Percentiles rank a stretch among this genome's conserved stretches.
Evolutionary conservation across 805 yeast genomes (phyloP).

Genomic region (Candida orba): DNA sequence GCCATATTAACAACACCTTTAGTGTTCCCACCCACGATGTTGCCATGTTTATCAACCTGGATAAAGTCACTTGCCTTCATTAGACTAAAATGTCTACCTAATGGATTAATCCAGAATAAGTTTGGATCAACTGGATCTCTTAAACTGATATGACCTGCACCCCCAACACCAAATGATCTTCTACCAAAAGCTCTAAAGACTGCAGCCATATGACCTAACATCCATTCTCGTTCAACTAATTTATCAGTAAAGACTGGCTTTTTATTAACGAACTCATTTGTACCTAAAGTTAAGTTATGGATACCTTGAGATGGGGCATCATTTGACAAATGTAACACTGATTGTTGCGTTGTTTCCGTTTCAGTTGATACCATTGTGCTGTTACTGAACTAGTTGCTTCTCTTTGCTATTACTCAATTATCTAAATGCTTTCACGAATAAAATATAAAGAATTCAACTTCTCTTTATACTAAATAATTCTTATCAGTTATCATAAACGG

Average conservation of each 20-base stretch:
- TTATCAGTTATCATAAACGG: neutral
- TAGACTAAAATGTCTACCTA: slow-evolving; percentile 66
- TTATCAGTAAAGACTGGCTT: slow-evolving; percentile 46
- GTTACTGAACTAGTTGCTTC: too few relatives aligned
- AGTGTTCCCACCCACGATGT: slow-evolving; percentile 51
- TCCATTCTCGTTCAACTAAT: slow-evolving; percentile 44
- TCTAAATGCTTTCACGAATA: too few relatives aligned
- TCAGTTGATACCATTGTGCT: slow-evolving; percentile 1
- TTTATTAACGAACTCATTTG: slow-evolving; percentile 37
- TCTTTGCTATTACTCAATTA: too few relatives aligned
- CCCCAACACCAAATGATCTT: slow-evolving; percentile 66
- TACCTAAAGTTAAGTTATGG: slow-evolving; percentile 53
- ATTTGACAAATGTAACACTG: slow-evolving; percentile 1
- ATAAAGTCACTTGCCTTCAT: slow-evolving; percentile 58
- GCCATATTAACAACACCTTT: slow-evolving; percentile 53
- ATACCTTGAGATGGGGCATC: slow-evolving; percentile 38
- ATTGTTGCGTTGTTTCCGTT: neutral
- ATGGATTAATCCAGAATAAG: slow-evolving; percentile 87
- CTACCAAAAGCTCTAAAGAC: slow-evolving; percentile 82
- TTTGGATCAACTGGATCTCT: slow-evolving; percentile 76
- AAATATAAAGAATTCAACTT: neutral
- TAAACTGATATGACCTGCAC: slow-evolving; percentile 81
- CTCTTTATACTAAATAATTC: neutral
- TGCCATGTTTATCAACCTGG: slow-evolving; percentile 55
- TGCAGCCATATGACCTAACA: slow-evolving; percentile 72